Evolutionary conservation across 2,329 filamentous ascomycete species (phyloP), one percentile per base, ranked within the genome.

Genomic region (Cladosporium velox): DNA sequence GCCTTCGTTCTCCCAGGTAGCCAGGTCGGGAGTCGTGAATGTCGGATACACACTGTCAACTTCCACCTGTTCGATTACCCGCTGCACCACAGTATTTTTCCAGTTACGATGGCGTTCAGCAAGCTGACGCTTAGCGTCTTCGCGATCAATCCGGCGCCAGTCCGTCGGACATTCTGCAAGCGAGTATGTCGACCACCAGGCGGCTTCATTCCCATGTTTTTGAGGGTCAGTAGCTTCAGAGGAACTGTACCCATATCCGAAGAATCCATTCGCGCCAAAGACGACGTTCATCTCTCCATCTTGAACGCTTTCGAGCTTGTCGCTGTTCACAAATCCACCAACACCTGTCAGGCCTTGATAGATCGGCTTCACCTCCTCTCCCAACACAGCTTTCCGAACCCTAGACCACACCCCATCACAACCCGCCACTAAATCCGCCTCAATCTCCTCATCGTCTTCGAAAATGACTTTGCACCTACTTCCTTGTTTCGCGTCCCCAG

Each of bases 221-320:
- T 12, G 73, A 72, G 66, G 76, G 68, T 24, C 73, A 63, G 49
- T 74, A 24, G 21, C 30, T 3, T 55, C 32, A 18, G 60, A 63
- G 11, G 60, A 63, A 21, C 32, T 55, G 59, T 77, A 79, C 30
- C 79, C 78, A 70, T 84, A 84, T 1, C 83, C 83, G 68, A 85
- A 84, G 70, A 84, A 85, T 0, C 83, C 83, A 61, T 82, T 82
- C 0, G 79, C 75, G 1, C 83, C 82, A 65, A 83, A 83, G 0
- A 79, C 73, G 54, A 84, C 75, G 47, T 76, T 77, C 78, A 83
- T 81, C 5, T 78, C 77, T 12, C 71, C 67, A 18, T 72, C 61
- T 18, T 69, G 61, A 21, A 76, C 70, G 12, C 68, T 67, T 15
- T 74, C 66, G 18, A 78, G 74, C 38, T 82, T 65, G 0, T 74